A percentile compares a stretch with the other conserved stretches of the same genome.
phyloP scores from a whole-genome alignment of 2,329 filamentous ascomycete species.

The Cercospora sesami region DNA sequence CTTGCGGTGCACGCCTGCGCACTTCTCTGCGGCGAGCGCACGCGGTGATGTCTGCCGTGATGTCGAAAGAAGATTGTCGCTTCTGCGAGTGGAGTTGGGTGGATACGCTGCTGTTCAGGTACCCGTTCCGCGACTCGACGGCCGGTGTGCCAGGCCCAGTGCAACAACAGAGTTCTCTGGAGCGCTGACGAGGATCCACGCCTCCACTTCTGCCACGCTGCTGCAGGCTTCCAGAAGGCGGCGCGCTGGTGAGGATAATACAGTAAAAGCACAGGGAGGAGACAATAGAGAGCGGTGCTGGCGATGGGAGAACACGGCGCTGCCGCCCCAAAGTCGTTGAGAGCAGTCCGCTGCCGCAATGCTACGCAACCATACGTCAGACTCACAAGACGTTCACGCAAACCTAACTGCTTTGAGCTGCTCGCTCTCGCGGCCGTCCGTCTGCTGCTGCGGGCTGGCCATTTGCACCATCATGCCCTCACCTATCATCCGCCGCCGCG shows the following conservation, averaged over 20 bases:
- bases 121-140: slow-evolving; percentile 6
- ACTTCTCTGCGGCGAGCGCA: neutral
- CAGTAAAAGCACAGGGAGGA: neutral
- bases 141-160: slow-evolving; percentile 1
- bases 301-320: neutral
- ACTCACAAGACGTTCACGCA: neutral
- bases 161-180: slow-evolving; percentile 10
- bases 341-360: slow-evolving; percentile 2
- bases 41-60: slow-evolving; percentile 4
- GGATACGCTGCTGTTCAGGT: slow-evolving; percentile 12
- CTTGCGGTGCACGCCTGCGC: neutral
- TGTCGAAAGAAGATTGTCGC: slow-evolving; percentile 15
- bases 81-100: slow-evolving; percentile 10
- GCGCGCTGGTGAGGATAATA: neutral
- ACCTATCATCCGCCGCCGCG: neutral
- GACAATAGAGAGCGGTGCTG: neutral
- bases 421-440: neutral
- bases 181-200: slow-evolving; percentile 2
- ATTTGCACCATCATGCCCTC: neutral
- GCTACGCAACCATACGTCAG: slow-evolving; percentile 8
- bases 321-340: slow-evolving; percentile 4
- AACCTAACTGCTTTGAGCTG: slow-evolving; percentile 7
- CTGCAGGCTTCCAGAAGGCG: neutral
- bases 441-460: neutral
- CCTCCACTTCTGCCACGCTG: slow-evolving; percentile 2